Percentiles rank a stretch among this genome's conserved stretches.
phyloP scores from a whole-genome alignment of 2,329 filamentous ascomycete species.

The Fusarium sp. region DNA sequence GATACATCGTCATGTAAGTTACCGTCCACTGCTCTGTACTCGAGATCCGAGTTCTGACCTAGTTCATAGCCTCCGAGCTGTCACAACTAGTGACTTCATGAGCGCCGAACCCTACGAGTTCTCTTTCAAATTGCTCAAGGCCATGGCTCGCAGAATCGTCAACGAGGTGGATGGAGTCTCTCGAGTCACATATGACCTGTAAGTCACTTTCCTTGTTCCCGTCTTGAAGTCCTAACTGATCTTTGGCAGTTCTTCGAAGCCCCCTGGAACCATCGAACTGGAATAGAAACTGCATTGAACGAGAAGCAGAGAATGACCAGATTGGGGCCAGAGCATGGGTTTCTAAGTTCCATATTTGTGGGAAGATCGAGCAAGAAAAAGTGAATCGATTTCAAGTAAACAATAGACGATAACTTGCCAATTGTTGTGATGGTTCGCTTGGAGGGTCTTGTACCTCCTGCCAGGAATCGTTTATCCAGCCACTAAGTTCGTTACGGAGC shows the following conservation, averaged over 20 bases:
- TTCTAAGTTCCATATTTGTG: background rate
- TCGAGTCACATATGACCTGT: slow-evolving; percentile 75
- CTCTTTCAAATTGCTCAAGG: slow-evolving; percentile 45
- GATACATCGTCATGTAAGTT: slow-evolving; percentile 42
- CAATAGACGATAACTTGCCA: background rate
- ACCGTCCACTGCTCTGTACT: background rate
- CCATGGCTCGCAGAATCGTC: slow-evolving; percentile 69
- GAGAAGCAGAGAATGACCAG: background rate
- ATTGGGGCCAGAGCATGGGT: background rate
- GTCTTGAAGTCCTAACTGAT: slow-evolving; percentile 3
- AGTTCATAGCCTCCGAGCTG: background rate
- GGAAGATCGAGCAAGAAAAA: background rate
- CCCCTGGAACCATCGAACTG: slow-evolving; percentile 80
- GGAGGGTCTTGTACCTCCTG: too few relatives aligned
- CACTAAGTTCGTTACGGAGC: too few relatives aligned
- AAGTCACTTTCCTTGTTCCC: background rate
- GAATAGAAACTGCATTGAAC: slow-evolving; percentile 61
- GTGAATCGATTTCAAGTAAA: background rate
- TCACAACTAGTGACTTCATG: slow-evolving; percentile 69
- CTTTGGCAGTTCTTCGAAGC: slow-evolving; percentile 67
- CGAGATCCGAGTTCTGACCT: background rate
- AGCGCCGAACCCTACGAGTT: slow-evolving; percentile 74
- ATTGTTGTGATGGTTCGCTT: background rate
- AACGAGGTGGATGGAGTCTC: slow-evolving; percentile 74
- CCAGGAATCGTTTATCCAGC: too few relatives aligned